Evolutionary conservation across 2,329 filamentous ascomycete species (phyloP).

Genomic region (Colletotrichum sp.): DNA sequence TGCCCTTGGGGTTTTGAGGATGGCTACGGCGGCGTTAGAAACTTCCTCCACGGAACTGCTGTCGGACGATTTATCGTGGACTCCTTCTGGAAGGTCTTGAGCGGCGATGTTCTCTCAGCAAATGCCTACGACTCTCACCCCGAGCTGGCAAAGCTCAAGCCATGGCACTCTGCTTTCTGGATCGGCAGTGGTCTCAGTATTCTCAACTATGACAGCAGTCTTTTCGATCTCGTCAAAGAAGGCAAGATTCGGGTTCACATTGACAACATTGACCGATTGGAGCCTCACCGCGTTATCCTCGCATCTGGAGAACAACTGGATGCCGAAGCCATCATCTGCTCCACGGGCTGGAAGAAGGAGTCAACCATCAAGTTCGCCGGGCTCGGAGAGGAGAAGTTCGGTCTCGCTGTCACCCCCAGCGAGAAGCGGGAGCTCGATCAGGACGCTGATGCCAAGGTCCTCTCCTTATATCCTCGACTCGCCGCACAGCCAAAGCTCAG

Average conservation of each 20-base stretch:
- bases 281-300: constrained; percentile 43
- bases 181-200: constrained; percentile 57
- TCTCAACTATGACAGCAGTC: constrained; percentile 54
- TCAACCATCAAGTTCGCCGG: constrained; percentile 47
- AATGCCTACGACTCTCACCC: constrained; percentile 51
- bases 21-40: constrained; percentile 51
- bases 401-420: background rate
- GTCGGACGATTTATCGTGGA: constrained; percentile 53
- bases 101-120: constrained; percentile 48
- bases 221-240: constrained; percentile 55
- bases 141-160: constrained; percentile 43
- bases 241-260: constrained; percentile 54
- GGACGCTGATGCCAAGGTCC: background rate
- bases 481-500: constrained; percentile 26
- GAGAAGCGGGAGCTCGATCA: constrained; percentile 8
- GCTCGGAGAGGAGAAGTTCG: background rate
- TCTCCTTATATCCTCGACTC: constrained; percentile 8
- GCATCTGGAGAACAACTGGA: constrained; percentile 42
- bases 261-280: constrained; percentile 49
- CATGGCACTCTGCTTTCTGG: constrained; percentile 48
- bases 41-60: constrained; percentile 55
- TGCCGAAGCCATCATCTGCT: constrained; percentile 52
- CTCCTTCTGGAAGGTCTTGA: constrained; percentile 54
- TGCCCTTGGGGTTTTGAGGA: constrained; percentile 67
- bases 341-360: constrained; percentile 57